A percentile compares a stretch with the other conserved stretches of the same genome.
Conservation (phyloP, 495 filamentous ascomycete species). For the Podospora australis region DNA sequence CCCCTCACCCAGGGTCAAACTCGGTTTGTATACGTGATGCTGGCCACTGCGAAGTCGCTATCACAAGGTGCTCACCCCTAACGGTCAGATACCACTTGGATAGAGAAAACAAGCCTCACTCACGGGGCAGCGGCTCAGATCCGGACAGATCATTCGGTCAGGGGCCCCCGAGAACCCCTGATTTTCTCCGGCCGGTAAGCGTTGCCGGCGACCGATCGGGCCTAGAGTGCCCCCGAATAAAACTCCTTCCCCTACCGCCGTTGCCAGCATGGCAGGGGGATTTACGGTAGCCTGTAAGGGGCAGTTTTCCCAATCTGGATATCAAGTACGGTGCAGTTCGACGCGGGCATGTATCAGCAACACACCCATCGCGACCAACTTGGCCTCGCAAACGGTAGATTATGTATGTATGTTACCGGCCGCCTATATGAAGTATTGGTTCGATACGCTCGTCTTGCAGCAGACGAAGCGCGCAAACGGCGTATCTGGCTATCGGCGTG, state of each 20-base stretch:
- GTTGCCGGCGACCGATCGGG: not conserved
- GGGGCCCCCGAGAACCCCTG: not conserved
- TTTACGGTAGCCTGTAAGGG: no score
- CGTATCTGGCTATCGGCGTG: not conserved
- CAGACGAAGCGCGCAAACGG: not conserved
- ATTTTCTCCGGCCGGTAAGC: no score
- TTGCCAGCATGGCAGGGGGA: not conserved
- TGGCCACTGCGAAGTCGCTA: no score
- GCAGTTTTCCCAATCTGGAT: constrained; percentile 1
- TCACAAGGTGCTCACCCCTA: no score
- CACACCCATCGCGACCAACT: not conserved
- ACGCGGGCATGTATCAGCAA: not conserved
- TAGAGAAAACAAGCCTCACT: not conserved
- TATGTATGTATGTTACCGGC: no score
- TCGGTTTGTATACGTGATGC: no score
- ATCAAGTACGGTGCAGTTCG: no score
- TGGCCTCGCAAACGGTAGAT: no score
- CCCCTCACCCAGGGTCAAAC: no score
- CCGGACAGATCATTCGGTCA: not conserved
- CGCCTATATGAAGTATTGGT: no score
- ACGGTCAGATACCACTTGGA: not conserved
- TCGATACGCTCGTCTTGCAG: not conserved
- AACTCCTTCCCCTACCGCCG: not conserved
- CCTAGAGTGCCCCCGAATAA: not conserved
- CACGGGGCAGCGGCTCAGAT: not conserved